Percentiles rank a stretch among this genome's conserved stretches.
Evolutionary conservation across 2,329 filamentous ascomycete species (phyloP).

Genomic region (Harringtonia lauricola): DNA sequence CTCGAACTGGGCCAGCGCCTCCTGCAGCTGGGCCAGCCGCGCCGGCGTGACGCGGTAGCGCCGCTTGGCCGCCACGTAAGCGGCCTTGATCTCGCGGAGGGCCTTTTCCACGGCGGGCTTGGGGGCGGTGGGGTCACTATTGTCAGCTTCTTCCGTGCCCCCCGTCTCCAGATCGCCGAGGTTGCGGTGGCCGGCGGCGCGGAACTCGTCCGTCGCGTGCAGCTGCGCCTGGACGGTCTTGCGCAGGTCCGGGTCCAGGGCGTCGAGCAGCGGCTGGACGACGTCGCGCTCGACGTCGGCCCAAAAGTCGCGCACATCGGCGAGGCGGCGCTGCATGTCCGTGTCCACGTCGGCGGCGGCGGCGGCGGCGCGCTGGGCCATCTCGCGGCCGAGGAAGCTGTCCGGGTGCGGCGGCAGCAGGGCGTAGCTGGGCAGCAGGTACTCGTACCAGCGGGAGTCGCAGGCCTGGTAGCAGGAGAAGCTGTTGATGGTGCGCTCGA

Average conservation of each 20-base stretch:
- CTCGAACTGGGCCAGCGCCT: conserved; percentile 61
- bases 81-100: conserved; percentile 64
- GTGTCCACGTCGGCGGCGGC: conserved; percentile 63
- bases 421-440: conserved; percentile 86
- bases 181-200: conserved; percentile 1
- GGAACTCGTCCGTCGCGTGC: conserved; percentile 27
- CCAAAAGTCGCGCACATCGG: conserved; percentile 77
- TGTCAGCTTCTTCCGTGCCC: conserved; percentile 5
- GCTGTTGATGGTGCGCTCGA: conserved; percentile 75
- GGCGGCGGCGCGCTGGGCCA: conserved; percentile 60
- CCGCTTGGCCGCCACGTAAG: conserved; percentile 73
- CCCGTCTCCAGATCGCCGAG: conserved; percentile 9
- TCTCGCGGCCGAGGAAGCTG: conserved; percentile 71
- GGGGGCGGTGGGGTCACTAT: conserved; percentile 2
- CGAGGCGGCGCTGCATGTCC: conserved; percentile 56
- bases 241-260: conserved; percentile 51
- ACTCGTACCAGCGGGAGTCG: conserved; percentile 95
- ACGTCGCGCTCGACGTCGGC: conserved; percentile 66
- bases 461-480: conserved; percentile 95
- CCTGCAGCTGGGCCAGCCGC: conserved; percentile 66
- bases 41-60: conserved; percentile 67
- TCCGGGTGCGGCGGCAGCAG: conserved; percentile 86
- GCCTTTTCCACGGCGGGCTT: conserved; percentile 45
- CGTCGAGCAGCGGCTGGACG: conserved; percentile 58
- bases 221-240: conserved; percentile 52